Evolutionary conservation across 2,329 filamentous ascomycete genomes (phyloP), one percentile per base, ranked within the genome.

Genomic region (Exophiala xenobiotica): DNA sequence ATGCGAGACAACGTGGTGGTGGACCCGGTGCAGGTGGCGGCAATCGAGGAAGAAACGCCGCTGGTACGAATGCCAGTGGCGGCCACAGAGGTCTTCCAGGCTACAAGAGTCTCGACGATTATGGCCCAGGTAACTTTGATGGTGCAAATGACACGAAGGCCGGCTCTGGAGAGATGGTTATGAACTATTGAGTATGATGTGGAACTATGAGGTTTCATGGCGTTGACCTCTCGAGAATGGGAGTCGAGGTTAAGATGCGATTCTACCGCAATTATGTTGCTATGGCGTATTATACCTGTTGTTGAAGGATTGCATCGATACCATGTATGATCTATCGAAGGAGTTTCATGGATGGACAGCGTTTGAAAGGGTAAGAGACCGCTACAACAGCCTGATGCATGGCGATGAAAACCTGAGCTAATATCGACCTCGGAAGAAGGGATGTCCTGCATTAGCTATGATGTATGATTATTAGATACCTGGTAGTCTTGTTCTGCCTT

Each of bases 81-180:
- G 61, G 59, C n/a, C 69, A 73, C 23, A 62, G 69, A 33, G 65
- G 71, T 48, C 75, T 76, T 20, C 71, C 74, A 50, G 72, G 75
- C 38, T 88, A 89, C 65, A 78, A 79, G 51, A 88, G 84, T 1
- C 74, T 88, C 1, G 86, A 88, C 64, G 86, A 89, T 60, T 68
- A 72, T 46, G 59, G 56, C 16, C 42, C 58, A 11, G 59, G 58
- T 26, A 60, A 53, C 51, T 63, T 64, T 41, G 69, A 72, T 37
- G 63, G 62, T 4, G 42, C 63, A 6, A 59, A 46, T 40, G 53
- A 57, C 35, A 24, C 49, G 16, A 58, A 58, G 27, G 44, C 45
- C 19, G 54, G 58, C n/a, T 37, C 49, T 9, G 57, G 33, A 16
- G 57, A 53, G n/a, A 56, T 62, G 57, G 58, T 62, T 7, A 62